Evolutionary conservation across 2,329 filamentous ascomycete species (phyloP).

Genomic region (Penicillium sp.): DNA sequence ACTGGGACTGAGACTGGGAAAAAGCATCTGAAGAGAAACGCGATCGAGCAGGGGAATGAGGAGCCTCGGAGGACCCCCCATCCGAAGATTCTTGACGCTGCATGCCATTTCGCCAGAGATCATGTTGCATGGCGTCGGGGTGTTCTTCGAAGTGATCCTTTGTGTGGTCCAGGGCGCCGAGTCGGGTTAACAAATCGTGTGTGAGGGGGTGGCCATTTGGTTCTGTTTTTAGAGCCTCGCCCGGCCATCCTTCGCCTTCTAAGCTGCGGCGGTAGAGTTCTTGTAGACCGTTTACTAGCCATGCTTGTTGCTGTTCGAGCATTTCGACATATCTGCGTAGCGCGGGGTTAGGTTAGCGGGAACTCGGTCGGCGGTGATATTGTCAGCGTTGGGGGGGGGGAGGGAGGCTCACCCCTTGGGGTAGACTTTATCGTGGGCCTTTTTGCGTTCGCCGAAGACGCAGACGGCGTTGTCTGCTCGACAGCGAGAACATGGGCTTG

Average conservation of each 20-base stretch:
- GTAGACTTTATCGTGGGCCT: constrained; percentile 69
- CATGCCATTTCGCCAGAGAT: constrained; percentile 57
- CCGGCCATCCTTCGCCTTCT: constrained; percentile 60
- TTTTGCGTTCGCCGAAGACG: constrained; percentile 68
- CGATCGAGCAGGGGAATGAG: constrained; percentile 47
- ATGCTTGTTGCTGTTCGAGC: constrained; percentile 68
- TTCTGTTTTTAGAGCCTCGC: constrained; percentile 55
- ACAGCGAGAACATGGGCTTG: constrained; percentile 64
- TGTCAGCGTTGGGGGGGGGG: constrained; percentile 5
- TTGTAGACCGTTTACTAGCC: constrained; percentile 64
- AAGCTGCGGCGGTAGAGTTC: constrained; percentile 61
- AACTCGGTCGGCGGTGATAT: no score
- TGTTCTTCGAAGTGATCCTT: constrained; percentile 64
- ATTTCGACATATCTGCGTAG: constrained; percentile 64
- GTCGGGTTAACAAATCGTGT: constrained; percentile 65
- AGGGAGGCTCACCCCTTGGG: constrained; percentile 63
- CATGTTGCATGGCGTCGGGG: constrained; percentile 58
- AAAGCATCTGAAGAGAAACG: constrained; percentile 37
- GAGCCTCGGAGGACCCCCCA: constrained; percentile 61
- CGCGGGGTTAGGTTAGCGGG: constrained; percentile 6
- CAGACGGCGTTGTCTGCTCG: constrained; percentile 68
- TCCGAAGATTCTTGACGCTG: constrained; percentile 60
- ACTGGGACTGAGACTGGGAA: constrained; percentile 26
- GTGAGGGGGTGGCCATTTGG: constrained; percentile 63
- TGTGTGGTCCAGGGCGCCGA: constrained; percentile 60